Evolutionary conservation across 345 rosid species (phyloP).

Genomic region (Leavenworthia alabamica): DNA sequence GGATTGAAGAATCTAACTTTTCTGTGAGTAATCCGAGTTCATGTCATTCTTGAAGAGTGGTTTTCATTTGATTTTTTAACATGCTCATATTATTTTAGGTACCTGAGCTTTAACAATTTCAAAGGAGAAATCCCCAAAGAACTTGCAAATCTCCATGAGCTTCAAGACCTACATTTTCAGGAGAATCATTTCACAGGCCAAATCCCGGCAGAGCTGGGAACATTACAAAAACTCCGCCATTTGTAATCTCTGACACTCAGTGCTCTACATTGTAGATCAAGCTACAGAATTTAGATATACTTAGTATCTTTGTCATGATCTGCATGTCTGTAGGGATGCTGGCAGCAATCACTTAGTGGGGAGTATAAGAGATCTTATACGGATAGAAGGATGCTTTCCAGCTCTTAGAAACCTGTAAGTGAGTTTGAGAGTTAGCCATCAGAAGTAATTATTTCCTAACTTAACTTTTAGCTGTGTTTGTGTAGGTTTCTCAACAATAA

Average conservation of each 20-base stretch:
- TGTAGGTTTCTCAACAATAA: conserved; percentile 64
- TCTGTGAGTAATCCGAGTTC: conserved; percentile 41
- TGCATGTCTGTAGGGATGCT: conserved; percentile 47
- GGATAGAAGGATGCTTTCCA: conserved; percentile 62
- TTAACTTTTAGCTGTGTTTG: conserved; percentile 5
- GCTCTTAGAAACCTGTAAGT: conserved; percentile 70
- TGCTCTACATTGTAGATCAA: background rate
- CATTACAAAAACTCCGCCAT: conserved; percentile 42
- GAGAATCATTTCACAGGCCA: conserved; percentile 59
- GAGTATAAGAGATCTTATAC: conserved; percentile 54
- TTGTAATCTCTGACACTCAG: conserved; percentile 15
- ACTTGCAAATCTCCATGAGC: conserved; percentile 44
- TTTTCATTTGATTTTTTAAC: background rate
- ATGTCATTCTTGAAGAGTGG: background rate
- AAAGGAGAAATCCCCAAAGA: conserved; percentile 74
- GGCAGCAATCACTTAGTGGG: conserved; percentile 80
- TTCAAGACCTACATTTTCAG: conserved; percentile 48
- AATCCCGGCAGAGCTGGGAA: conserved; percentile 60
- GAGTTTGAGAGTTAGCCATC: background rate
- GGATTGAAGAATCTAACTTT: conserved; percentile 63
- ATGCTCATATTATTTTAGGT: conserved; percentile 31
- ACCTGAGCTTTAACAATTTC: conserved; percentile 67
- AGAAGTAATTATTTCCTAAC: background rate
- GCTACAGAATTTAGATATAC: background rate
- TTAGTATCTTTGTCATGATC: conserved; percentile 1